A percentile compares a stretch with the other conserved stretches of the same genome.
Conservation (phyloP, 2,329 filamentous ascomycete genomes). For the Didymella arachidicola region DNA sequence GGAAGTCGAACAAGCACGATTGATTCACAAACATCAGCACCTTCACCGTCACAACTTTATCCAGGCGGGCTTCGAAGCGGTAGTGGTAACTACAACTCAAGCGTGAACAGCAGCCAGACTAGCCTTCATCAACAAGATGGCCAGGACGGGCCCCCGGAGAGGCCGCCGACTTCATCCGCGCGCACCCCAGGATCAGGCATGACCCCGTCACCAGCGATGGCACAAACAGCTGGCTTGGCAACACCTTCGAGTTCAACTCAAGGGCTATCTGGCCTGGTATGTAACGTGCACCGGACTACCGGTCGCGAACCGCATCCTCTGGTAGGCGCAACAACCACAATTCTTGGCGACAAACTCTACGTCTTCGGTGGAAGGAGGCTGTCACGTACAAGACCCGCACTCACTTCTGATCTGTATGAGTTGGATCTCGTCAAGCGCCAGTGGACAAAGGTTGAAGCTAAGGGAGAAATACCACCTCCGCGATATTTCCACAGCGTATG, state of each 20-base stretch:
- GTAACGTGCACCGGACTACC: slow-evolving; percentile 80
- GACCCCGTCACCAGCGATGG: slow-evolving; percentile 54
- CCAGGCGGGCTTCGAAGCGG: slow-evolving; percentile 45
- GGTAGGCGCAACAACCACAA: slow-evolving; percentile 93
- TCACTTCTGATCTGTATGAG: slow-evolving; percentile 93
- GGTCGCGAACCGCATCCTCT: slow-evolving; percentile 89
- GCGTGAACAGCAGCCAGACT: slow-evolving; percentile 56
- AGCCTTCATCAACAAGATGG: slow-evolving; percentile 55
- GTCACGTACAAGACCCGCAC: slow-evolving; percentile 80
- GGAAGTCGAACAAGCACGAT: slow-evolving; percentile 57
- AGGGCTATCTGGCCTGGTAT: slow-evolving; percentile 71
- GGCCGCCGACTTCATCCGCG: slow-evolving; percentile 40
- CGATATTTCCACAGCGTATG: slow-evolving; percentile 98
- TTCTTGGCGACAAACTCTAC: slow-evolving; percentile 93
- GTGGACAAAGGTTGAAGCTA: slow-evolving; percentile 88
- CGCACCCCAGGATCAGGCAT: slow-evolving; percentile 52
- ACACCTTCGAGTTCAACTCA: slow-evolving; percentile 59
- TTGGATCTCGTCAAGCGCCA: slow-evolving; percentile 88
- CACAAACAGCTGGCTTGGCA: slow-evolving; percentile 47
- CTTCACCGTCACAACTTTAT: slow-evolving; percentile 54
- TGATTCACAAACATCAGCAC: slow-evolving; percentile 56
- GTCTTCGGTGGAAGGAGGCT: slow-evolving; percentile 93
- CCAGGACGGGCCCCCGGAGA: slow-evolving; percentile 52
- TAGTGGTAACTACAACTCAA: slow-evolving; percentile 50
- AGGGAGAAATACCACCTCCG: slow-evolving; percentile 85